Percentiles rank a stretch among this genome's conserved stretches.
Evolutionary conservation across 129 eudicot species (phyloP).

Genomic region (Escallonia rubra): DNA sequence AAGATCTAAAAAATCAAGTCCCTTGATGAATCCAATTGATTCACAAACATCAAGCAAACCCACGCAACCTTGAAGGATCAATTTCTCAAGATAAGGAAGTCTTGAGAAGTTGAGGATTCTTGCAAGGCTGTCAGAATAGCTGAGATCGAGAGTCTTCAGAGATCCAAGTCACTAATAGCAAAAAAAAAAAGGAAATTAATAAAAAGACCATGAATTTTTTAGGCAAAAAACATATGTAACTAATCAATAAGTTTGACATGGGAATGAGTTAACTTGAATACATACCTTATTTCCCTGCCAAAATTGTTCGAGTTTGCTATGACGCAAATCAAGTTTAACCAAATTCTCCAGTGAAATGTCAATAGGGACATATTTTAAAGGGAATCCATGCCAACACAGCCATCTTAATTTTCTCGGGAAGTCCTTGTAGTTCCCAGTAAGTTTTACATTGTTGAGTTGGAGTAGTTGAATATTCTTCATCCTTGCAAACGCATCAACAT

Average conservation of each 20-base stretch:
- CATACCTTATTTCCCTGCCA: not conserved
- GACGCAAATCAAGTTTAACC: constrained; percentile 9
- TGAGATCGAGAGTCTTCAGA: not conserved
- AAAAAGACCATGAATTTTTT: too few relatives aligned
- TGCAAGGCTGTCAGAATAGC: not conserved
- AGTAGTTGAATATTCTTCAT: constrained; percentile 10
- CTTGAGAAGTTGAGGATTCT: not conserved
- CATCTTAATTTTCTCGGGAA: constrained; percentile 6
- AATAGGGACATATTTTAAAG: not conserved
- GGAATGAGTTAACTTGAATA: not conserved
- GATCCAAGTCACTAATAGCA: not conserved
- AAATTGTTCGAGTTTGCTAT: constrained; percentile 1
- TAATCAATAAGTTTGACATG: not conserved
- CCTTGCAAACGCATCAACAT: constrained; percentile 3
- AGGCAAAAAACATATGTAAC: too few relatives aligned
- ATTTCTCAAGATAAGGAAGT: not conserved
- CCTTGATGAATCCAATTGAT: not conserved
- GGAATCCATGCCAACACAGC: constrained; percentile 15
- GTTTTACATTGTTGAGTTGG: constrained; percentile 1
- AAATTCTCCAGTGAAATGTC: constrained; percentile 5
- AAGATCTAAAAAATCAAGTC: not conserved
- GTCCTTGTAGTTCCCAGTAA: constrained; percentile 1
- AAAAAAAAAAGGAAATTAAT: not conserved
- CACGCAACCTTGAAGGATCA: not conserved
- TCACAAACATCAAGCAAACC: not conserved